Evolutionary conservation across 495 filamentous ascomycete species (phyloP), one percentile per base, ranked within the genome.

Genomic region (Talaromyces proteolyticus): DNA sequence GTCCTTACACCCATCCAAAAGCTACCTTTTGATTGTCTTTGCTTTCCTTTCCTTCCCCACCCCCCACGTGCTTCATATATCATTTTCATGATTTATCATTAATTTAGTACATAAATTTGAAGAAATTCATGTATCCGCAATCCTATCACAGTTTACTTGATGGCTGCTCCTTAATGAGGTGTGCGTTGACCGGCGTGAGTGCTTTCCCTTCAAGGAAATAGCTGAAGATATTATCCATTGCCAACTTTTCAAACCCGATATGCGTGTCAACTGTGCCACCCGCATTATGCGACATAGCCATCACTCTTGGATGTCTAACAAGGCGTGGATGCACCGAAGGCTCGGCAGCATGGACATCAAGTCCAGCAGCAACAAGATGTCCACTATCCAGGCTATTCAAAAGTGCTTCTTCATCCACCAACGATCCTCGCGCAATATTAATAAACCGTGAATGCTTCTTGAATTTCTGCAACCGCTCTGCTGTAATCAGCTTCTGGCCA

Each of bases 181-280:
- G 74, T 56, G 73, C 45, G 60, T 90, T 89, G 14, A 87, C 83
- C 8, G 83, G 78, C 26, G 84, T 87, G 38, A 87, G 53, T 3
- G 84, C 72, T 55, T 75, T 66, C 41, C 69, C 63, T 3, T 72
- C 77, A 25, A 63, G 54, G 6, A 86, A 59, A 47, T 84, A 84
- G 1, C 71, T 73, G 57, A 83, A 62, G 25, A 89, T 78, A 64
- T 89, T 89, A 62, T 81, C 70, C 81, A 89, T 87, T 19, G 77
- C 80, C 59, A 89, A 54, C 58, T 77, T 73, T 70, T 91, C 86
- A 60, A 89, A 89, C 7, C 83, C 85, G 42, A 78, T 67, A 57
- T 86, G 82, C 45, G 81, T 84, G 64, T 89, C 84, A 26, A 89
- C 63, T 17, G 81, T 84, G 4, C 80, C 84, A 14, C 86, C 86